Base-by-base conservation (phyloP, 192 early-diverging fungal genomes). In the Obelidium mucronatum region DNA sequence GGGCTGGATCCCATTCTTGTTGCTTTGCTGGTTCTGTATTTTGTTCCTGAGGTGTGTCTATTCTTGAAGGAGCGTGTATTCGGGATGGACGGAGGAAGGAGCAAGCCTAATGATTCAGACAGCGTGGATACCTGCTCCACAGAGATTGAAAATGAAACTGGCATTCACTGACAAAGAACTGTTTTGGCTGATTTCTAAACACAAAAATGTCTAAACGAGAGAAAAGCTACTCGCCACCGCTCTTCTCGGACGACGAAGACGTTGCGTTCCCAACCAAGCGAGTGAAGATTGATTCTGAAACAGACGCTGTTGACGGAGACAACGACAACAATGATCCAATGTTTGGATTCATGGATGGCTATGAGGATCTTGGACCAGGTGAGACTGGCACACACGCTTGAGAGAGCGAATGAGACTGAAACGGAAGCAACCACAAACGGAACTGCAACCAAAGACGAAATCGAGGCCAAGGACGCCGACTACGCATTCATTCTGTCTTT, bases 401-500 rank as follows among this genome's bases (percentile, higher is more conserved):
- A n/a, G n/a, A n/a, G n/a, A n/a, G n/a, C n/a, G n/a, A 24, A 53
- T 53, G 19, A 24, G n/a, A n/a, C n/a, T n/a, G n/a, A n/a, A n/a
- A 19, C 55, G 8, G 26, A 58, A 30, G 8, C 55, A 58, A 28
- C 55, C 22, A 31, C 8, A n/a, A n/a, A n/a, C n/a, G n/a, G n/a
- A n/a, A n/a, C n/a, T 58, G 13, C 11, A 22, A 58, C 13, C 35
- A 17, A 39, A 54, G 67, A 68, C 24, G 67, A 68, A 26, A 68
- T 68, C 44, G 67, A 68, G 22, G 67, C 44, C 44, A 68, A 68
- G 34, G 67, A 68, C 52, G 31, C 40, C 67, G 67, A 68, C 44
- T 48, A 48, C 67, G 67, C 66, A 22, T 13, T 51, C 1, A 13
- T 68, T 4, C 28, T 51, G 15, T 3, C 17, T 6, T 68, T 68